Percentiles rank a stretch among this genome's conserved stretches.
Evolutionary conservation across 2,329 filamentous ascomycete species (phyloP).

Genomic region (Curvularia lunata): DNA sequence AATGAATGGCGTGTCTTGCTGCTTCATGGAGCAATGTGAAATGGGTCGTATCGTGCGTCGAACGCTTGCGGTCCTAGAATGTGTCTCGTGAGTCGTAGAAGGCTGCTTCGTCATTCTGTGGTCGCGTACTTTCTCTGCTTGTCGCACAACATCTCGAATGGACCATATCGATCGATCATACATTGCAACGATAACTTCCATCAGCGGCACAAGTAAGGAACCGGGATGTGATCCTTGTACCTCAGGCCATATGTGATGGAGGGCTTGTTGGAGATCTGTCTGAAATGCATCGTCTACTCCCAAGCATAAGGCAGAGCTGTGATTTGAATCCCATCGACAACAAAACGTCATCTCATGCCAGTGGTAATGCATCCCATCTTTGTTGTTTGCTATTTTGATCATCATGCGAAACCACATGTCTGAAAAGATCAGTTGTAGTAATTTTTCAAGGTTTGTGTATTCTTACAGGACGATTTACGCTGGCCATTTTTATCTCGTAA

Average conservation of each 20-base stretch:
- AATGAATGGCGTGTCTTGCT: slow-evolving; percentile 26
- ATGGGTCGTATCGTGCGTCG: slow-evolving; percentile 1
- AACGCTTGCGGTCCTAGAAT: slow-evolving; percentile 9
- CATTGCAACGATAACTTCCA: slow-evolving; percentile 21
- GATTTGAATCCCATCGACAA: slow-evolving; percentile 11
- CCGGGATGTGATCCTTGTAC: slow-evolving; percentile 13
- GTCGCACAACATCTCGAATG: slow-evolving; percentile 22
- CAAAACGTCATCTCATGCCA: slow-evolving; percentile 32
- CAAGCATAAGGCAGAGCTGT: slow-evolving; percentile 18
- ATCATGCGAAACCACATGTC: slow-evolving; percentile 25
- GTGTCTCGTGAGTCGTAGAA: neutral
- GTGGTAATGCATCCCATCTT: slow-evolving; percentile 9
- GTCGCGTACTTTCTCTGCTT: slow-evolving; percentile 20
- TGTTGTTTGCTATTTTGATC: slow-evolving; percentile 10
- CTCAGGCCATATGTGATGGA: slow-evolving; percentile 7
- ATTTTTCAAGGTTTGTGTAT: neutral
- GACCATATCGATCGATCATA: slow-evolving; percentile 25
- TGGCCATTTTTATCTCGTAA: slow-evolving; percentile 6
- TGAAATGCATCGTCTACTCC: slow-evolving; percentile 13
- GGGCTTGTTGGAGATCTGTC: slow-evolving; percentile 4
- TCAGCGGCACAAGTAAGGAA: slow-evolving; percentile 19
- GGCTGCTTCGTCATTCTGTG: neutral
- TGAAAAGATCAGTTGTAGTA: neutral
- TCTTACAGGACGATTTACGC: slow-evolving; percentile 10
- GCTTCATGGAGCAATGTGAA: slow-evolving; percentile 24